Evolutionary conservation across 768 basidiomycete genomes (phyloP).

Genomic region (Mycena maculata): DNA sequence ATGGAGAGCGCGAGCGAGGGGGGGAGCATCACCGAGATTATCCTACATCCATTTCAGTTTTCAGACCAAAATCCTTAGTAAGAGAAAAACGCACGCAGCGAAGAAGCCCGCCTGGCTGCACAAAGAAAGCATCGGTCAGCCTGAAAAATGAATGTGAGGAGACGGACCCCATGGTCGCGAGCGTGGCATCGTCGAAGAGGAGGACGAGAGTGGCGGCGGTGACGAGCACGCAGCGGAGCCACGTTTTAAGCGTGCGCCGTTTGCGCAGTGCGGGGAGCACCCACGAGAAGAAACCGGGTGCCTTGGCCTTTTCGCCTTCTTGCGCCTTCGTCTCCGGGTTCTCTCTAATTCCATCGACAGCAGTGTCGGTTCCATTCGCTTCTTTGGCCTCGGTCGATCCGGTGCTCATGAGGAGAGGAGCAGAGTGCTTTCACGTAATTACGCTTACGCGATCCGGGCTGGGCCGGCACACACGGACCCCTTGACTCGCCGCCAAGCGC

Average conservation of each 20-base stretch:
- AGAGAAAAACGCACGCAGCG: slow-evolving; percentile 43
- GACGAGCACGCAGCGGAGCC: slow-evolving; percentile 51
- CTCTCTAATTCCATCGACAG: no score
- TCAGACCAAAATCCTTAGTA: background rate
- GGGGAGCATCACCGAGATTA: slow-evolving; percentile 53
- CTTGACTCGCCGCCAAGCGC: no score
- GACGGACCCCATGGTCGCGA: slow-evolving; percentile 54
- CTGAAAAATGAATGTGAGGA: background rate
- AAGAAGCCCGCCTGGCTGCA: slow-evolving; percentile 52
- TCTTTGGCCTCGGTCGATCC: no score
- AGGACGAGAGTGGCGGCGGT: slow-evolving; percentile 48
- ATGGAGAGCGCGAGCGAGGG: slow-evolving; percentile 53
- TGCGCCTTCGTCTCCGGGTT: no score
- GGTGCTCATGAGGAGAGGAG: no score
- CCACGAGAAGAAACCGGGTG: slow-evolving; percentile 46
- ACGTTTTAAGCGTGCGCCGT: slow-evolving; percentile 53
- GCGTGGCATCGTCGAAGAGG: slow-evolving; percentile 47
- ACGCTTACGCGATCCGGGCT: no score
- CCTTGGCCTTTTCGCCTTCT: no score
- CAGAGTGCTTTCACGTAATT: no score
- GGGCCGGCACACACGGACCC: no score
- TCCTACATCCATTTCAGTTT: slow-evolving; percentile 37
- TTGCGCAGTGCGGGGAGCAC: slow-evolving; percentile 46
- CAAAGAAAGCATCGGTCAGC: background rate
- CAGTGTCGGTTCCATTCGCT: no score